Evolutionary conservation across 331 rosid species (phyloP), one percentile per base, ranked within the genome.

Genomic region (Acacia pycnantha): DNA sequence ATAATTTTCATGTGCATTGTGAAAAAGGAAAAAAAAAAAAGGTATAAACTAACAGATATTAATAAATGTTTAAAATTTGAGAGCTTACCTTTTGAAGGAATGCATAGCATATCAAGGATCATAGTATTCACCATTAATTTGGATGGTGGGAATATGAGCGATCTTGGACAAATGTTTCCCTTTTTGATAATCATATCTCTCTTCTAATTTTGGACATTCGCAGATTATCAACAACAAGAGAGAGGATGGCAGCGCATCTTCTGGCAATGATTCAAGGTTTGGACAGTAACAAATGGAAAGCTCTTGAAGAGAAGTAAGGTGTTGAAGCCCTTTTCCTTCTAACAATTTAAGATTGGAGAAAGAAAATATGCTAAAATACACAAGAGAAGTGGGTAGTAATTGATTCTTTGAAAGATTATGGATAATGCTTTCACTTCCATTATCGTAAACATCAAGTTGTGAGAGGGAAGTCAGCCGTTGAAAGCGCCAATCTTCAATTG

Each of bases 321-420:
- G 58, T 24, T 16, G 69, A 37, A 70, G 35, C 33, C 53, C 51
- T 11, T 37, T 35, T 35, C 44, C 14, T 8, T 66, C 13, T 21
- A 33, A 18, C 11, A 18, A 3, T 22, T 31, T 46, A 15, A 54
- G 4, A 70, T n/a, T 21, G 21, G 6, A 4, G 41, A 31, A 0
- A 35, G 0, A 0, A 35, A 0, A 16, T 4, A 56, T 6, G 0
- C 33, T 31, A 4, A 0, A 2, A 75, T 19, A 1, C 0, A 0
- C 50, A 16, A 76, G 22, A 15, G 73, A 81, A n/a, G 68, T 51
- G 27, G 76, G 84, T 7, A 78, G 76, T 1, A 68, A 22, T 9
- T 1, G 24, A 65, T 68, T 59, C 33, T 21, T 47, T 14, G 31
- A 65, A 16, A 77, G 12, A 15, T 24, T 77, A 43, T 65, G 24